Evolutionary conservation across 192 early-diverging fungal species (phyloP).

Genomic region (Backusella luteola): DNA sequence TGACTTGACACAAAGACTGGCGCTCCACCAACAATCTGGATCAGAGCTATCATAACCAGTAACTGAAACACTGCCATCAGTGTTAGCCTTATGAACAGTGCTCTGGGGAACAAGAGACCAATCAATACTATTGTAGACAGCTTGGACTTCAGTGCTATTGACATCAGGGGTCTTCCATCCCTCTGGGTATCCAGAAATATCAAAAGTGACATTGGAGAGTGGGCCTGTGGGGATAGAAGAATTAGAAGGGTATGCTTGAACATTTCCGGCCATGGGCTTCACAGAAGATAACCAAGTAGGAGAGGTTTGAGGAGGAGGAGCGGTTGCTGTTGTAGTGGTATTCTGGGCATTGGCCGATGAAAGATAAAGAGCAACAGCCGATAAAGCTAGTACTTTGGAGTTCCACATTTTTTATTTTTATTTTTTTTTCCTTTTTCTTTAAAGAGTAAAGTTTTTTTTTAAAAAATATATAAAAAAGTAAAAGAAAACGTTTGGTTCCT

Average conservation of each 20-base stretch:
- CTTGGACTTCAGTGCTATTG: slow-evolving; percentile 33
- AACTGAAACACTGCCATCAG: slow-evolving; percentile 32
- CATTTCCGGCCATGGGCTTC: slow-evolving; percentile 21
- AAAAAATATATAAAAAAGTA: not conserved
- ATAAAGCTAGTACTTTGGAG: not conserved
- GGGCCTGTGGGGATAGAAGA: slow-evolving; percentile 24
- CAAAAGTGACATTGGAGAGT: slow-evolving; percentile 8
- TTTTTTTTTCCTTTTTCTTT: not conserved
- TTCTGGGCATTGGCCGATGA: not conserved
- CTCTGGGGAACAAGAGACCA: slow-evolving; percentile 36
- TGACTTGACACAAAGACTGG: slow-evolving; percentile 25
- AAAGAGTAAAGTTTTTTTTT: not conserved
- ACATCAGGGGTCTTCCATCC: slow-evolving; percentile 38
- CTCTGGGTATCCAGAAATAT: slow-evolving; percentile 31
- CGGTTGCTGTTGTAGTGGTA: not conserved
- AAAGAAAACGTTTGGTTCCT: not conserved
- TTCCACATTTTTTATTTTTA: too few relatives aligned
- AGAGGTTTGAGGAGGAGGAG: slow-evolving; percentile 18
- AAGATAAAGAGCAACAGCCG: not conserved
- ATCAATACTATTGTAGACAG: slow-evolving; percentile 31
- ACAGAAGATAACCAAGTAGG: slow-evolving; percentile 32
- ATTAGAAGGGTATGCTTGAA: slow-evolving; percentile 13
- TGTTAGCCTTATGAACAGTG: slow-evolving; percentile 24
- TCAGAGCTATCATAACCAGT: slow-evolving; percentile 29
- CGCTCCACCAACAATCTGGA: slow-evolving; percentile 40